These are phyloP conservation scores for Reticulascus tulasneorum DNA, from an alignment of 2,329 filamentous ascomycete genomes.

Conservation along the genomic window DNA sequence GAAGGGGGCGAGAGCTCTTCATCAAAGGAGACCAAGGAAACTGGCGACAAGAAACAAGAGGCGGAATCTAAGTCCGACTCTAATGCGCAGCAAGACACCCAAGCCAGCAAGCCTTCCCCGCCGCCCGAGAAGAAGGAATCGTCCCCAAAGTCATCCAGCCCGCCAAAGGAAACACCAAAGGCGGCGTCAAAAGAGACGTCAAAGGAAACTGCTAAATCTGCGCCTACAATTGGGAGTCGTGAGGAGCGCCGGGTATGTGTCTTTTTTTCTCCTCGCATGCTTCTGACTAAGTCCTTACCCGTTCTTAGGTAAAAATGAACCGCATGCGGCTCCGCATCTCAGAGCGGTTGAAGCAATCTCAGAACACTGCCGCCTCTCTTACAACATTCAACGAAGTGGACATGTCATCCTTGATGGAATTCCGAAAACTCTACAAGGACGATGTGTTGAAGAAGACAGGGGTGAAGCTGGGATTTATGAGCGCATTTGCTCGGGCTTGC, in stretches of 20 bases:
- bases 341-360: slow-evolving; percentile 97
- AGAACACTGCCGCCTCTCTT: slow-evolving; percentile 94
- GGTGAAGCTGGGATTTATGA: slow-evolving; percentile 99
- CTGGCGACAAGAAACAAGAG: slow-evolving; percentile 3
- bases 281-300: slow-evolving; percentile 2
- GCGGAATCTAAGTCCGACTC: slow-evolving; percentile 25
- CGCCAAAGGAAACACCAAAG: slow-evolving; percentile 18
- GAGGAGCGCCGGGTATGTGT: slow-evolving; percentile 79
- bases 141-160: slow-evolving; percentile 19
- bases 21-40: slow-evolving; percentile 27
- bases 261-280: not conserved
- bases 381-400: slow-evolving; percentile 99
- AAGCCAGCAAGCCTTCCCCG: slow-evolving; percentile 15
- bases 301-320: slow-evolving; percentile 91
- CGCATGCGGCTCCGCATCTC: slow-evolving; percentile 97
- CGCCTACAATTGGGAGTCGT: slow-evolving; percentile 60
- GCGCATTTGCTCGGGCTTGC: slow-evolving; percentile 86
- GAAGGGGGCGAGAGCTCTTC: slow-evolving; percentile 28
- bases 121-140: slow-evolving; percentile 10
- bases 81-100: slow-evolving; percentile 32
- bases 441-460: slow-evolving; percentile 93
- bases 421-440: slow-evolving; percentile 96
- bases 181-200: slow-evolving; percentile 9
- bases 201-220: slow-evolving; percentile 17
- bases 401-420: slow-evolving; percentile 96